Conservation (phyloP, 441 rosid genomes). For the Rhodomyrtus psidioides region DNA sequence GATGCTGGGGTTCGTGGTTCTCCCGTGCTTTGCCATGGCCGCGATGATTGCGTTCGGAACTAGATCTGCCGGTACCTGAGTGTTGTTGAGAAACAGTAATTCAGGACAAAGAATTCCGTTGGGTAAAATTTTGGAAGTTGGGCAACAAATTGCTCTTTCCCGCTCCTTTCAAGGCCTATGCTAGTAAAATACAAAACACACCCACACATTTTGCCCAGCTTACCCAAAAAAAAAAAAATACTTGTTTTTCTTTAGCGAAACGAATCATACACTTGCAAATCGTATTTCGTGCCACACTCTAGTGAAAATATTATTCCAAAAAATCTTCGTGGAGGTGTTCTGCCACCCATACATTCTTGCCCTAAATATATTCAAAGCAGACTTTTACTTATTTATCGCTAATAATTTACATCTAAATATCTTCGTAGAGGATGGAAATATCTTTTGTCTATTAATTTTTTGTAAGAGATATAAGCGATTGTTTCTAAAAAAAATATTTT, state of each 20-base stretch:
- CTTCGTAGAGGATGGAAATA: no score
- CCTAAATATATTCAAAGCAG: neutral
- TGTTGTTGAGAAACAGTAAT: neutral
- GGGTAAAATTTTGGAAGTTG: neutral
- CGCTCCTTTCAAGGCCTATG: neutral
- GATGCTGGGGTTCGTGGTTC: neutral
- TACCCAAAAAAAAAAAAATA: neutral
- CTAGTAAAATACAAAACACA: neutral
- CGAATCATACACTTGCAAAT: no score
- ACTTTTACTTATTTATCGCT: no score
- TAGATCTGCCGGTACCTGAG: slow-evolving; percentile 17
- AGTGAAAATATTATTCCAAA: no score
- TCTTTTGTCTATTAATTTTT: no score
- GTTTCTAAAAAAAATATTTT: no score
- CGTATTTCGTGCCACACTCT: no score
- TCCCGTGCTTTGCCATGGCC: slow-evolving; percentile 13
- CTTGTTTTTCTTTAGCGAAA: neutral
- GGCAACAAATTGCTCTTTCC: neutral
- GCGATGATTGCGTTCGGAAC: slow-evolving; percentile 8
- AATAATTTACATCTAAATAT: no score
- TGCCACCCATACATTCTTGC: slow-evolving; percentile 31
- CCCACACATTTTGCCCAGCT: neutral
- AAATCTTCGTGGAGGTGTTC: slow-evolving; percentile 2
- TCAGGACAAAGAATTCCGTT: neutral
- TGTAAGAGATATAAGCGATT: no score